phyloP scores from a whole-genome alignment of 306 rosid genomes.

The Acacia confusa region DNA sequence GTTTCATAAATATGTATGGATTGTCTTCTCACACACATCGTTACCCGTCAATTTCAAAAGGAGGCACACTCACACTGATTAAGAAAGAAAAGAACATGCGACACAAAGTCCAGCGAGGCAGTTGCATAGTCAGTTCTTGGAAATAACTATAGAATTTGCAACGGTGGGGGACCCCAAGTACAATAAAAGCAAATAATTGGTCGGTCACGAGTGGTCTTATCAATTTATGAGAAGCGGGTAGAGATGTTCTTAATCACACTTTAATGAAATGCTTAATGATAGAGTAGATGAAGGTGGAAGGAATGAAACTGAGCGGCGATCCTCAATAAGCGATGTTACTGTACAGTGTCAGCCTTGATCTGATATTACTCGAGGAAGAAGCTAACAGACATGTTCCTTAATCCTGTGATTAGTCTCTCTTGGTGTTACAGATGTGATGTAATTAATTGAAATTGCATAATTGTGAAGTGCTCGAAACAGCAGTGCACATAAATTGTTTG shows the following conservation, averaged over 20 bases:
- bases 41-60: slow-evolving; percentile 27
- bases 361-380: not conserved
- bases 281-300: not conserved
- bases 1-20: not conserved
- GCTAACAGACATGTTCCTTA: not conserved
- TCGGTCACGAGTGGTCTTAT: not conserved
- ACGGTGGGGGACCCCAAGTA: slow-evolving; percentile 22
- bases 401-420: no score
- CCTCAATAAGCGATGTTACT: not conserved
- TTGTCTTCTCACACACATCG: not conserved
- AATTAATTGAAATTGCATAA: no score
- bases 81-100: not conserved
- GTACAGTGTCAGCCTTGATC: not conserved
- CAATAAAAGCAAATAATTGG: not conserved
- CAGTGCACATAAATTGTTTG: not conserved
- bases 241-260: not conserved
- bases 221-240: not conserved
- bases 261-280: not conserved
- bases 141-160: slow-evolving; percentile 2
- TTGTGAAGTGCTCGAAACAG: not conserved
- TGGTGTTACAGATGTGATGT: no score
- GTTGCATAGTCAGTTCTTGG: slow-evolving; percentile 23
- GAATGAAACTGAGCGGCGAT: not conserved
- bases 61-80: not conserved
- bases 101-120: slow-evolving; percentile 13